Base-by-base conservation (phyloP, 2,329 filamentous ascomycete species). In the Rutstroemia sp. region DNA sequence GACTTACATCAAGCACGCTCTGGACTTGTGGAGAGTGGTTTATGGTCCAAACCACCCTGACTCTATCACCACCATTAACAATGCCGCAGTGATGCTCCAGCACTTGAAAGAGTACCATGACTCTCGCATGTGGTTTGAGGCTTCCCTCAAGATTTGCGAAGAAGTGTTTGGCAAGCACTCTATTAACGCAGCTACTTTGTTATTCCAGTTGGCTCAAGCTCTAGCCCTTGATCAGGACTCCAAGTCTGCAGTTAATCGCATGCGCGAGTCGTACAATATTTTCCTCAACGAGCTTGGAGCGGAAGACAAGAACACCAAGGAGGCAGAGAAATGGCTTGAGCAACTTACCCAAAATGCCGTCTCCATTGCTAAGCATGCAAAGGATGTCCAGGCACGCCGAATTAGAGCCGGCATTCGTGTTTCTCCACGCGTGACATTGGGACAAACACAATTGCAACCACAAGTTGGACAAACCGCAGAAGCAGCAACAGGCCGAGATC, bases 41-140 rank as follows among this genome's bases (percentile, higher is more conserved):
- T 99, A 96, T 70, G 94, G 94, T 34, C 78, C 87, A 30, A 88
- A 90, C 66, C 94, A 99, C 73, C 94, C 94, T 3, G 94, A 99
- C 74, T 95, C 91, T 8, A 96, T 99, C 73, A 99, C 95, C 8
- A 97, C 94, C 16, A 87, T 97, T 74, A 99, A 97, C 81, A 99
- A 99, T 69, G 92, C 90, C 19, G 94, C 94, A 7, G 94, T 99
- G 59, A 99, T 99, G 94, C 83, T 99, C 58, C 94, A 99, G 74
- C 86, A 91, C 56, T 81, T 96, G 66, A 96, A 97, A 78, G 86
- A 88, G 59, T 99, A 95, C 76, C 87, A 92, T 66, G 90, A 96
- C 73, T 97, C 92, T 47, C 87, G 94, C 52, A 79, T 92, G 61
- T 99, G 94, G 94, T 99, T 99, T 69, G 94, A 97, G 73, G 87